Percentiles rank a stretch among this genome's conserved stretches.
phyloP scores from a whole-genome alignment of 192 early-diverging fungal species.

The Coemansia sp. region DNA sequence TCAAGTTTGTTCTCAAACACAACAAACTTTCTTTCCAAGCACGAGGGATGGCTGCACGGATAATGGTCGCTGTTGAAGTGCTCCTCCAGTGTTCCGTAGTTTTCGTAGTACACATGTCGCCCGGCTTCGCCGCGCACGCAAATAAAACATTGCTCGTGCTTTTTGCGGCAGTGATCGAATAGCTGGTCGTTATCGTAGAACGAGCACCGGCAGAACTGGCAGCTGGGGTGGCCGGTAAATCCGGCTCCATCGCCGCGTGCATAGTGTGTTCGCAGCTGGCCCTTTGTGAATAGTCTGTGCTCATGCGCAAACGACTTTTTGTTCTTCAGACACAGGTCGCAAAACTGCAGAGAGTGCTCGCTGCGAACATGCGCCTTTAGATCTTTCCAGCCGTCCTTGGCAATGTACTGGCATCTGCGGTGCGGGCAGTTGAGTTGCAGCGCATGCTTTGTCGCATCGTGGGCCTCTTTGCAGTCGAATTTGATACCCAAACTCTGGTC shows the following conservation, averaged over 20 bases:
- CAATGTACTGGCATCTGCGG: constrained; percentile 69
- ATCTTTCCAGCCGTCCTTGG: constrained; percentile 76
- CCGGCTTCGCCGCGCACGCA: constrained; percentile 69
- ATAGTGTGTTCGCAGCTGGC: constrained; percentile 77
- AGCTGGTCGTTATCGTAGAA: constrained; percentile 94
- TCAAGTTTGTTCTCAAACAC: constrained; percentile 93
- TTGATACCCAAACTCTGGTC: constrained; percentile 70
- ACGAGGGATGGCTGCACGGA: constrained; percentile 74
- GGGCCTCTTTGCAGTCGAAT: constrained; percentile 75
- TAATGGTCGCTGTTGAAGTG: constrained; percentile 85
- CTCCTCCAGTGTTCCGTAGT: constrained; percentile 77
- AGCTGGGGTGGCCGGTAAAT: constrained; percentile 84
- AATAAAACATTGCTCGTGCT: constrained; percentile 93
- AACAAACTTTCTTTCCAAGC: constrained; percentile 93
- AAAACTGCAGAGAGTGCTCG: constrained; percentile 72
- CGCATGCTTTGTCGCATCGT: constrained; percentile 68
- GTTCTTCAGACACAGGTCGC: constrained; percentile 83
- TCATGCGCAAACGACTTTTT: constrained; percentile 96
- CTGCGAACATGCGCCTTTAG: constrained; percentile 80
- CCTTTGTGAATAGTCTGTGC: constrained; percentile 76
- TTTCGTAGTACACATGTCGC: constrained; percentile 81
- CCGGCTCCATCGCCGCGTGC: constrained; percentile 69
- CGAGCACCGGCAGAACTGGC: constrained; percentile 78
- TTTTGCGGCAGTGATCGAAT: constrained; percentile 90
- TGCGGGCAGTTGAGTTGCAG: constrained; percentile 89